These are phyloP conservation scores for Silene noctiflora DNA, from an alignment of 179 eudicot species.

Conservation along the genomic window DNA sequence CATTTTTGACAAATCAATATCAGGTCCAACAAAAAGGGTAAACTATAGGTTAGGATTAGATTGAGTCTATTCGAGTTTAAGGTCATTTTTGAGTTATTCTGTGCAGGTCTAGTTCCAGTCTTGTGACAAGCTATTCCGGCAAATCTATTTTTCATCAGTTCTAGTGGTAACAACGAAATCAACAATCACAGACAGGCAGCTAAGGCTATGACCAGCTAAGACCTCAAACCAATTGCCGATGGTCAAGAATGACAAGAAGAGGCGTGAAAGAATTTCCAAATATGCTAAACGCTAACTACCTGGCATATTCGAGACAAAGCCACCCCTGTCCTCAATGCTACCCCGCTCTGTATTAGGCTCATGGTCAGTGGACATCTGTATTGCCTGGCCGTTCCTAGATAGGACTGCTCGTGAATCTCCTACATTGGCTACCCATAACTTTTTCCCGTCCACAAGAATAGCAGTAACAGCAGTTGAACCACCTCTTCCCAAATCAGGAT, in stretches of 20 bases:
- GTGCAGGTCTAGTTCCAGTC: too few species aligned
- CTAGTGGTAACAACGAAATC: too few species aligned
- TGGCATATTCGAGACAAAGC: conserved; percentile 95
- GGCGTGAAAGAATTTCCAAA: not conserved
- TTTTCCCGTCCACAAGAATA: conserved; percentile 59
- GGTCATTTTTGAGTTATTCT: too few species aligned
- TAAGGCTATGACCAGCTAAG: not conserved
- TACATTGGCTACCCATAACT: conserved; percentile 78
- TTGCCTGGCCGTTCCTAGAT: conserved; percentile 63
- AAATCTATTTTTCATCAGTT: too few species aligned
- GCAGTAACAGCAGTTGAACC: conserved; percentile 98
- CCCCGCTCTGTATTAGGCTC: conserved; percentile 85
- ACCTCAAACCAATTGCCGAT: not conserved
- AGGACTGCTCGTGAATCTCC: conserved; percentile 95
- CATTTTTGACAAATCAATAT: too few species aligned
- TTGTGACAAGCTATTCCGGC: too few species aligned
- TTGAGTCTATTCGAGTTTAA: too few species aligned
- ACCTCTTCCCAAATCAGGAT: conserved; percentile 80
- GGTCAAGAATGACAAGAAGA: not conserved
- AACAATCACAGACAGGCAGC: too few species aligned
- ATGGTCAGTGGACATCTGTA: conserved; percentile 77
- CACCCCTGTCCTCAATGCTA: conserved; percentile 77
- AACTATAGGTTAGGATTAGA: too few species aligned
- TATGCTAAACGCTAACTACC: conserved; percentile 35
- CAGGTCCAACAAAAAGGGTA: too few species aligned